Evolutionary conservation across 352 stramenopile genomes (phyloP), one percentile per base, ranked within the genome.

Genomic region (Phytopythium sindhum): DNA sequence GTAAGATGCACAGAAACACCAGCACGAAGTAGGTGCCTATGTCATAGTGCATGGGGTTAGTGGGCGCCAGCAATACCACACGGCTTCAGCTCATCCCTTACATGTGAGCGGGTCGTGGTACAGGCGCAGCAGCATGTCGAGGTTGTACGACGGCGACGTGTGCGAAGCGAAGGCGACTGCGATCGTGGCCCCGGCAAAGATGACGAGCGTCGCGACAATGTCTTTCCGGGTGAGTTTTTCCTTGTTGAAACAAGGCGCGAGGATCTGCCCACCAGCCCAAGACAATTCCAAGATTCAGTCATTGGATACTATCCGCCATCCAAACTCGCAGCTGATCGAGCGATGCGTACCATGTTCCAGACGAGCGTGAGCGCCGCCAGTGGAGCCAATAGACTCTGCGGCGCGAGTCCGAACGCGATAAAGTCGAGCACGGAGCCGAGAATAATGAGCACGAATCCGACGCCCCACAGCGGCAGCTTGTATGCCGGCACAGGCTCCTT

Each of bases 331-430:
- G 31, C 23, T 1, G 12, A 19, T 60, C 2, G 11, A 33, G 23
- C 11, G 33, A 26, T 14, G 60, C 61, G 48, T 59, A 95, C 75
- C 73, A 97, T 93, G 68, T 98, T 98, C 84, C 89, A 97, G 21
- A 97, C 91, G 14, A 98, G 79, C 42, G 88, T 96, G n/a, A 97
- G 74, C 10, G 91, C 90, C 3, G 89, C 91, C 0, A 98, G 61
- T 1, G 90, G 91, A 1, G 88, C 90, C 45, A 97, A 59, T 0
- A 98, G 66, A 57, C 85, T 96, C 71, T 97, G 88, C 9, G 91
- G 90, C 8, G 91, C 91, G 19, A 98, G 64, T 0, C 91, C 91
- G 39, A 98, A 96, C 0, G 90, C 90, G 5, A 97, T 78, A 73
- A 98, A 97, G 66, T 98, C 91, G 42, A 97, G 70, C 5, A 97